Conservation (phyloP, 2,329 filamentous ascomycete genomes). For the Lojkania enalia region DNA sequence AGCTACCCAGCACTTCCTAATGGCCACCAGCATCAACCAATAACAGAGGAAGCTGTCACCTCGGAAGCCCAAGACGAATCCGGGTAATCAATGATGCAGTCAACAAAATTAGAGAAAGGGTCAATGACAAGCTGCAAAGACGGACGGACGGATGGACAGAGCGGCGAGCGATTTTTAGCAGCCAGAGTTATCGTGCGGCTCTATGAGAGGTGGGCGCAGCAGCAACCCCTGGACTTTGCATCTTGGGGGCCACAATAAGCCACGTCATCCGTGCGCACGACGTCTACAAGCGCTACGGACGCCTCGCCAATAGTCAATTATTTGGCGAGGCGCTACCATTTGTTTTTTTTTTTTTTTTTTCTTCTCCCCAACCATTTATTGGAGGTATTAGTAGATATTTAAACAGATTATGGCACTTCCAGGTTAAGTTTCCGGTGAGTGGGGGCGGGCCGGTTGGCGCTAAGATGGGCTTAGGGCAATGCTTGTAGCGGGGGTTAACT, state of each 20-base stretch:
- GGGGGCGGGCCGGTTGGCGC: too few species aligned
- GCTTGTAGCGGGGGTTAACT: too few species aligned
- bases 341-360: too few species aligned
- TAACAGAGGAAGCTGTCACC: background rate
- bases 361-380: too few species aligned
- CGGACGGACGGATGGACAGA: background rate
- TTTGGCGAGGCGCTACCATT: too few species aligned
- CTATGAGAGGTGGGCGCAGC: conserved; percentile 15
- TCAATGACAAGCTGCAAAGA: background rate
- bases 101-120: background rate
- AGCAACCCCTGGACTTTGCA: conserved; percentile 5
- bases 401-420: too few species aligned
- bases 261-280: conserved; percentile 25
- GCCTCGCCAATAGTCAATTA: too few species aligned
- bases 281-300: too few species aligned
- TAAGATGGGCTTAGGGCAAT: too few species aligned
- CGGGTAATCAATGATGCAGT: background rate
- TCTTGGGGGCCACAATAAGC: conserved; percentile 17
- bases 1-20: too few species aligned
- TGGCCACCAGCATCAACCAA: background rate
- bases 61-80: background rate
- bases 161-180: conserved; percentile 1
- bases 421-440: too few species aligned
- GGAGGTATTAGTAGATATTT: too few species aligned
- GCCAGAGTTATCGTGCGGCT: conserved; percentile 15